phyloP scores from a whole-genome alignment of 2,329 filamentous ascomycete genomes.

The Venturia effusa region DNA sequence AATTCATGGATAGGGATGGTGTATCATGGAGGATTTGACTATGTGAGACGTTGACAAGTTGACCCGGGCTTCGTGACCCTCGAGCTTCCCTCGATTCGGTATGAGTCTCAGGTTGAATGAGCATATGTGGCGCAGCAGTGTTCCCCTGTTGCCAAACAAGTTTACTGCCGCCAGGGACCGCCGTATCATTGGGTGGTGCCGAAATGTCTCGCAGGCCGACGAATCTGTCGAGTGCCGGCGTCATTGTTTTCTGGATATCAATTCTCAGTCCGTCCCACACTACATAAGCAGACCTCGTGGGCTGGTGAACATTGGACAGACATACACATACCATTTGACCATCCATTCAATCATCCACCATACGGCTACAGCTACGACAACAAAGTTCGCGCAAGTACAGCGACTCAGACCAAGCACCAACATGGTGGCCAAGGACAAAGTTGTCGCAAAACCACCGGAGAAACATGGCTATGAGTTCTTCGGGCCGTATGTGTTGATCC shows the following conservation, averaged over 20 bases:
- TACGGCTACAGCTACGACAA: background rate
- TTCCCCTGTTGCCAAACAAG: background rate
- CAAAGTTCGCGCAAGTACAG: background rate
- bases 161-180: background rate
- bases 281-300: background rate
- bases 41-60: background rate
- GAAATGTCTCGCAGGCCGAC: background rate
- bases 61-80: background rate
- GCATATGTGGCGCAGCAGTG: background rate
- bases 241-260: background rate
- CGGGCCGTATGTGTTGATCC: conserved; percentile 24
- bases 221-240: background rate
- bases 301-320: background rate
- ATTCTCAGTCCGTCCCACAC: background rate
- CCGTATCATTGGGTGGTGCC: background rate
- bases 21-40: background rate
- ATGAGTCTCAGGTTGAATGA: background rate
- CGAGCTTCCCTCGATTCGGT: background rate
- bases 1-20: background rate
- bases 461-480: conserved; percentile 30
- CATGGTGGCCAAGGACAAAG: conserved; percentile 5
- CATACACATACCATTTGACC: background rate
- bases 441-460: background rate
- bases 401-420: background rate
- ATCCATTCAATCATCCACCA: too few relatives aligned